Conservation (phyloP, 768 basidiomycete species). For the Boletus edulis region DNA sequence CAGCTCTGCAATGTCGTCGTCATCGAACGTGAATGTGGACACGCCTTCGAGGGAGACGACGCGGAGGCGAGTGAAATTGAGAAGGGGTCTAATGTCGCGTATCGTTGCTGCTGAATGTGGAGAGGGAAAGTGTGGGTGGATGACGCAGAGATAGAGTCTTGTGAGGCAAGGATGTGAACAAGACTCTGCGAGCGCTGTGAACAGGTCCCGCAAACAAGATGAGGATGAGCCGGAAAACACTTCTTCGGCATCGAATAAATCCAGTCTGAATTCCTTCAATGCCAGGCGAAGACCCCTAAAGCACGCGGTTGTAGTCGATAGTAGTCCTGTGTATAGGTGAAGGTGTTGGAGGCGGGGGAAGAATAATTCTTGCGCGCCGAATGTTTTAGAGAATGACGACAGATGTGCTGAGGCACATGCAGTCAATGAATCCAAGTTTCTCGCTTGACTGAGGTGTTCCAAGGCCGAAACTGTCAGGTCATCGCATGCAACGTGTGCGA, state of each 20-base stretch:
- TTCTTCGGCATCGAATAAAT: slow-evolving; percentile 20
- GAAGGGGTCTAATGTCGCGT: slow-evolving; percentile 11
- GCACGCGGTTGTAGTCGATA: slow-evolving; percentile 11
- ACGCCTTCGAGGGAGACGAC: slow-evolving; percentile 18
- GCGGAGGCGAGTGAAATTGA: slow-evolving; percentile 13
- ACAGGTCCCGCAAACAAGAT: slow-evolving; percentile 9
- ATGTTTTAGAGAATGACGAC: slow-evolving; percentile 7
- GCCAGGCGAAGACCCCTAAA: slow-evolving; percentile 6
- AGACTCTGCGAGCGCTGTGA: slow-evolving; percentile 6
- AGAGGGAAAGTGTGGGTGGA: slow-evolving; percentile 11
- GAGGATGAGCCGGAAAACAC: slow-evolving; percentile 1
- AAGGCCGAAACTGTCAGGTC: slow-evolving; percentile 19
- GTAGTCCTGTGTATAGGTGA: slow-evolving; percentile 16
- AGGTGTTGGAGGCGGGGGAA: slow-evolving; percentile 16
- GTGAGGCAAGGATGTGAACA: slow-evolving; percentile 13
- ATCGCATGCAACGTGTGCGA: slow-evolving; percentile 19
- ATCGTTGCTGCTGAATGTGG: not conserved
- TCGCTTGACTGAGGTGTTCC: slow-evolving; percentile 14
- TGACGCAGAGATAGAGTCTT: slow-evolving; percentile 12
- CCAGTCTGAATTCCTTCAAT: slow-evolving; percentile 19
- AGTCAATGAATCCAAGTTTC: slow-evolving; percentile 15
- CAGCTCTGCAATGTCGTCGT: slow-evolving; percentile 13
- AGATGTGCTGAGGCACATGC: slow-evolving; percentile 10
- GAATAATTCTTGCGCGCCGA: not conserved
- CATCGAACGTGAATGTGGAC: slow-evolving; percentile 11